Percentiles rank a stretch among this genome's conserved stretches.
Conservation (phyloP, 129 eudicot species). For the Apium graveolens region DNA sequence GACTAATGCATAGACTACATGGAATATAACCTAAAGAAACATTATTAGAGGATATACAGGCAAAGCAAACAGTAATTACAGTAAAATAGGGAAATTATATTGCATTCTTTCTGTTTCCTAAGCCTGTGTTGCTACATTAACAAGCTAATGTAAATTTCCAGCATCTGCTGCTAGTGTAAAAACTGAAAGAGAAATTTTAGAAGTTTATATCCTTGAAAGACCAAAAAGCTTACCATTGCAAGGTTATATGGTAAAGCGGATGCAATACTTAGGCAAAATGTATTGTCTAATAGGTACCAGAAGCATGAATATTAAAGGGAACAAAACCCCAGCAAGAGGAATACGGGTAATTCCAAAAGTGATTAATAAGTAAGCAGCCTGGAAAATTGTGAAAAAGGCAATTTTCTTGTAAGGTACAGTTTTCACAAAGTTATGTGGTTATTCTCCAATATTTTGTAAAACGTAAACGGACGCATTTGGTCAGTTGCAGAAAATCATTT, state of each 20-base stretch:
- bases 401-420: constrained; percentile 14
- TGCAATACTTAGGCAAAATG: constrained; percentile 13
- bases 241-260: constrained; percentile 16
- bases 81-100: too few relatives aligned
- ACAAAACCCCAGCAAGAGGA: constrained; percentile 16
- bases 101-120: too few relatives aligned
- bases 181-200: background rate
- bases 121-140: too few relatives aligned
- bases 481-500: background rate
- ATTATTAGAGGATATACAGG: too few relatives aligned
- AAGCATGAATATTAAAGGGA: constrained; percentile 21
- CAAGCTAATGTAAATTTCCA: too few relatives aligned
- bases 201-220: background rate
- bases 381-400: constrained; percentile 8
- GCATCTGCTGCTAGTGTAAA: too few relatives aligned
- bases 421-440: constrained; percentile 9
- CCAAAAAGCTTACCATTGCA: constrained; percentile 12
- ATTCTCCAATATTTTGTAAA: constrained; percentile 14
- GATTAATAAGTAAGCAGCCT: constrained; percentile 6
- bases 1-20: too few relatives aligned
- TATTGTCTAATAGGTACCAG: constrained; percentile 14
- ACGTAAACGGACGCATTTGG: constrained; percentile 1
- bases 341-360: constrained; percentile 11
- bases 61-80: too few relatives aligned
- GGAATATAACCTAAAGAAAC: too few relatives aligned